Evolutionary conservation across 495 filamentous ascomycete species (phyloP).

Genomic region (Niebla homalea): DNA sequence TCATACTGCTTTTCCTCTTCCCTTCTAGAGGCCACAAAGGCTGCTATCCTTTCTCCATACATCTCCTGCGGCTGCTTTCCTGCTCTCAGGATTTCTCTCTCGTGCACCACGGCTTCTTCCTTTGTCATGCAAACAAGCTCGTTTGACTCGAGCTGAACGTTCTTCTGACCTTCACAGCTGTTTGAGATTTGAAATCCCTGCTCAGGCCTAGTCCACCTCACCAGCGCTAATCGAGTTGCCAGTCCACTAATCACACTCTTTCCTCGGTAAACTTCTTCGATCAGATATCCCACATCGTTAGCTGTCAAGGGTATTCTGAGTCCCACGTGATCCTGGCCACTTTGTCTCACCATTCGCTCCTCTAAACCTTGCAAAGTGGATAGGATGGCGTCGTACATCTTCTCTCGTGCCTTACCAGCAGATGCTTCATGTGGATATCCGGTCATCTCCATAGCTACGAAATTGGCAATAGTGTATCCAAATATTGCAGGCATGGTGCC

Average conservation of each 20-base stretch:
- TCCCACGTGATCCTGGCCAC: constrained; percentile 47
- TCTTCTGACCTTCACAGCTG: constrained; percentile 52
- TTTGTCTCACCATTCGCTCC: constrained; percentile 52
- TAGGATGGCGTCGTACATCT: constrained; percentile 76
- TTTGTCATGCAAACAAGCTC: constrained; percentile 94
- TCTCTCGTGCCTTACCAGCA: constrained; percentile 64
- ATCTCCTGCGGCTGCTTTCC: constrained; percentile 54
- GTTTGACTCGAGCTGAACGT: constrained; percentile 44
- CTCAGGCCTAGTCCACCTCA: constrained; percentile 57
- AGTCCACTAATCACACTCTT: constrained; percentile 73
- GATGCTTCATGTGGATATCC: constrained; percentile 80
- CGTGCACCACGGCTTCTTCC: constrained; percentile 74
- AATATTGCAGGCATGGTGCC: constrained; percentile 97
- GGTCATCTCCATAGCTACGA: constrained; percentile 74
- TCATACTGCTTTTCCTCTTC: constrained; percentile 48
- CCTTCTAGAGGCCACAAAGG: constrained; percentile 47
- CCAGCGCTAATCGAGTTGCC: constrained; percentile 58
- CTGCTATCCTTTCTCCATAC: constrained; percentile 51
- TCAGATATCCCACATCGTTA: constrained; percentile 69
- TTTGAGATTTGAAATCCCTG: constrained; percentile 33
- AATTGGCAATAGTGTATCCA: constrained; percentile 79
- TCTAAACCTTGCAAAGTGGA: constrained; percentile 57
- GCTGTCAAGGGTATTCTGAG: constrained; percentile 63
- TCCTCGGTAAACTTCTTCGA: constrained; percentile 81
- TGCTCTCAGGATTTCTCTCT: constrained; percentile 63